Evolutionary conservation across 2,329 filamentous ascomycete species (phyloP), one percentile per base, ranked within the genome.

Genomic region (Magnaporthales sp.): DNA sequence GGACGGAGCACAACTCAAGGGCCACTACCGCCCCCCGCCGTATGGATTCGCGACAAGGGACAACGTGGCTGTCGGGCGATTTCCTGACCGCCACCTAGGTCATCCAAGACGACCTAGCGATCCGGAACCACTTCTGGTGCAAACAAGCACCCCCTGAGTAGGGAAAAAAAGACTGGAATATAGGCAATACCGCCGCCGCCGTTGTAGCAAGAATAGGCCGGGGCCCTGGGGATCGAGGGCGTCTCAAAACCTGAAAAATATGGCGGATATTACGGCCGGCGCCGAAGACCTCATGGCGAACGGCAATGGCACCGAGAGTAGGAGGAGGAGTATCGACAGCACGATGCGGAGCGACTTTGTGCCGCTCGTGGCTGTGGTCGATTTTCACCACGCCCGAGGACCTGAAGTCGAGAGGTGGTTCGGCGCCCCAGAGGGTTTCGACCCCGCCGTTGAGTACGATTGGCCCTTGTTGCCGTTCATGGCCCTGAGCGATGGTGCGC

Each of bases 371-470:
- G 87, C 89, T 70, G 90, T 94, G 68, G 90, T 94, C 72, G 91
- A 90, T 76, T 94, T 94, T 75, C 91, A 94, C 78, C 91, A 94
- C 83, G 90, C 91, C 66, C 83, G 87, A 75, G 95, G 95, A 9
- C 95, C 95, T 32, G 95, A 99, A 80, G 91, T 98, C 67, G 93
- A 98, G 80, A 86, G 84, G 73, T 98, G 94, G 91, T 92, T 97
- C 75, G 93, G 92, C 69, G 86, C 79, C 30, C 77, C 89, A 24
- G 88, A 93, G 71, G 91, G 88, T 66, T 82, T 80, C 67, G 93
- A 97, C 77, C 92, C 94, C 11, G 91, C 91, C 3, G 82, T 79
- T 62, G 90, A 93, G 68, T 94, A 96, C 79, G 92, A 95, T 75
- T 99, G 95, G 95, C 85, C 89, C 30, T 78, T 97, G 71, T 83